phyloP scores from a whole-genome alignment of 1,284 basidiomycete species.

The Cryptococcus amylolentus region DNA sequence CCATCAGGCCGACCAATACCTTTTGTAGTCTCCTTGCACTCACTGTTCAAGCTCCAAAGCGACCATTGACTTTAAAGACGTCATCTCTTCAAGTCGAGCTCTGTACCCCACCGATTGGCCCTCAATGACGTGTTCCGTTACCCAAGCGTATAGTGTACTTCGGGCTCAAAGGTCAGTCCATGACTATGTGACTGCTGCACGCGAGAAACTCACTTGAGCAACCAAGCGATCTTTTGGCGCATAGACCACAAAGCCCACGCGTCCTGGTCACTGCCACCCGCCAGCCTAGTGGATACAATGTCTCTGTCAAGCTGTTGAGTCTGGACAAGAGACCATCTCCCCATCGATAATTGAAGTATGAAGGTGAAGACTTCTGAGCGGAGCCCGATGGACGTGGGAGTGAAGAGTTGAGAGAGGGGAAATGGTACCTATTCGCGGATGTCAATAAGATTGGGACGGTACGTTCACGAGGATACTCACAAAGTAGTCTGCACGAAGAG shows the following conservation, averaged over 20 bases:
- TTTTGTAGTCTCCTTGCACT: not conserved
- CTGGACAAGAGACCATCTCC: conserved; percentile 56
- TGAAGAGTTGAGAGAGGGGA: conserved; percentile 74
- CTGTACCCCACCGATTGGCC: conserved; percentile 40
- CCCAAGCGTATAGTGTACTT: conserved; percentile 68
- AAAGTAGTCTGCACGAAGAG: conserved; percentile 17
- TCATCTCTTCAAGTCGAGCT: conserved; percentile 55
- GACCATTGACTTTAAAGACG: conserved; percentile 73
- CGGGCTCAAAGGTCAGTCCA: not conserved
- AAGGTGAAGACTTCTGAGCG: conserved; percentile 74
- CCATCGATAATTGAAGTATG: conserved; percentile 68
- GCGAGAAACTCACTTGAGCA: conserved; percentile 63
- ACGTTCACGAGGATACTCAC: conserved; percentile 6
- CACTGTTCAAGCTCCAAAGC: conserved; percentile 67
- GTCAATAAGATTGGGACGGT: not conserved
- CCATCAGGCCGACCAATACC: not conserved
- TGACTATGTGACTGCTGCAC: not conserved
- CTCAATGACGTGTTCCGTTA: conserved; percentile 64
- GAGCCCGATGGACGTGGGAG: conserved; percentile 57
- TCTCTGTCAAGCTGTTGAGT: conserved; percentile 15
- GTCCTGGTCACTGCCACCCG: conserved; percentile 43
- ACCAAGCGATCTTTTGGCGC: conserved; percentile 71
- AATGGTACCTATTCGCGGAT: conserved; percentile 56
- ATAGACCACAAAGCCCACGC: conserved; percentile 68
- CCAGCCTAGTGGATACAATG: not conserved